phyloP scores from a whole-genome alignment of 108 stramenopile genomes.

The Ochromonas danica region DNA sequence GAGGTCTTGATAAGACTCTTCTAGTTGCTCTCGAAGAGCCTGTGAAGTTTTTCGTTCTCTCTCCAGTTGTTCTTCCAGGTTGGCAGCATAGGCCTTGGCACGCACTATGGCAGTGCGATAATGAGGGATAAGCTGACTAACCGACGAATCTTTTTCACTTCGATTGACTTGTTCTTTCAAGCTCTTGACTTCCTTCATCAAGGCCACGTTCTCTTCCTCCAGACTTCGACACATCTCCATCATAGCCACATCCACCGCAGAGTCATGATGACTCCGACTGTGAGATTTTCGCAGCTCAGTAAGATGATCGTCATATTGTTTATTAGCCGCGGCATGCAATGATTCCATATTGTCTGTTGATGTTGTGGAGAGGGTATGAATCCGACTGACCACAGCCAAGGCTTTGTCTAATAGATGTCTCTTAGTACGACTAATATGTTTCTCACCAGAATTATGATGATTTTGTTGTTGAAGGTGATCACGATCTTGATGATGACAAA shows the following conservation, averaged over 20 bases:
- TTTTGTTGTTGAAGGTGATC: too few relatives aligned
- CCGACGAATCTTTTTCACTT: background rate
- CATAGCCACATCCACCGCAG: background rate
- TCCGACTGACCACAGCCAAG: too few relatives aligned
- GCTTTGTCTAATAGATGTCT: too few relatives aligned
- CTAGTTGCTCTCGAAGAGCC: background rate
- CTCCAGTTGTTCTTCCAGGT: background rate
- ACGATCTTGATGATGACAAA: background rate
- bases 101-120: slow-evolving; percentile 5
- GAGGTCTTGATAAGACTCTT: background rate
- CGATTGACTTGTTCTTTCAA: background rate
- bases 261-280: background rate
- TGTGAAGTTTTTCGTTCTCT: background rate
- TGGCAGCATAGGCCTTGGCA: background rate
- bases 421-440: too few relatives aligned
- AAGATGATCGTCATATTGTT: background rate
- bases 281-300: background rate
- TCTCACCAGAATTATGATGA: too few relatives aligned
- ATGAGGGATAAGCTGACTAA: background rate
- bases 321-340: background rate
- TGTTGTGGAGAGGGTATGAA: too few relatives aligned
- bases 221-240: slow-evolving; percentile 18
- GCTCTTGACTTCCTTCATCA: background rate
- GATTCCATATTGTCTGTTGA: background rate
- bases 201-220: background rate